These are phyloP conservation scores for Trichoderma cornu-damae DNA, from an alignment of 2,329 filamentous ascomycete species.

Conservation along the genomic window DNA sequence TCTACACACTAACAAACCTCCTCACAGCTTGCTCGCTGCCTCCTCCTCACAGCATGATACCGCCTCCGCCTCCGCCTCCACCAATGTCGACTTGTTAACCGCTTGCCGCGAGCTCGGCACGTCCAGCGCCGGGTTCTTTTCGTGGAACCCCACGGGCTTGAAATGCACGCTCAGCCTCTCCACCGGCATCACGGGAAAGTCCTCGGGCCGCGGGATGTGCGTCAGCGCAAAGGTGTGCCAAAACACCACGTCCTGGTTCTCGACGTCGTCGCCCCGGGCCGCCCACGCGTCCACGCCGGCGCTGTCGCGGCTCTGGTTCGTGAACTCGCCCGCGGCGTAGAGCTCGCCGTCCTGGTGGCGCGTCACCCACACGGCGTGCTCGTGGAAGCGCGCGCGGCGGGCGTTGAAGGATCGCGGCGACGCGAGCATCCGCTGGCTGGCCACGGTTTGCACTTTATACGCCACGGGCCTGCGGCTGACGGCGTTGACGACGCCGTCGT, in stretches of 20 bases:
- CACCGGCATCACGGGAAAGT: constrained; percentile 49
- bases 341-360: constrained; percentile 46
- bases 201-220: constrained; percentile 46
- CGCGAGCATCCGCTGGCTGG: constrained; percentile 45
- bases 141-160: constrained; percentile 43
- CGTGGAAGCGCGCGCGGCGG: constrained; percentile 40
- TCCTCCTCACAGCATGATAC: constrained; percentile 26
- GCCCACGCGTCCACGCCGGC: constrained; percentile 45
- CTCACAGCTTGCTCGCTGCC: constrained; percentile 14
- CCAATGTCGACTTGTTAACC: constrained; percentile 39
- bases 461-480: constrained; percentile 45
- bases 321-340: constrained; percentile 48
- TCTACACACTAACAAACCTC: constrained; percentile 21
- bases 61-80: constrained; percentile 23
- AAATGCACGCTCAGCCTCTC: constrained; percentile 43
- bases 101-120: constrained; percentile 31
- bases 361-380: constrained; percentile 46
- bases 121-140: constrained; percentile 43
- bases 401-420: constrained; percentile 41
- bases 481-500: constrained; percentile 40
- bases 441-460: constrained; percentile 44
- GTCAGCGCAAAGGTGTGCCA: constrained; percentile 47
- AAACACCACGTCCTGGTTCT: constrained; percentile 32
- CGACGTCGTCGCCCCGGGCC: constrained; percentile 42
- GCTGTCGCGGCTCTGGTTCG: constrained; percentile 44